Percentiles rank a stretch among this genome's conserved stretches.
phyloP scores from a whole-genome alignment of 192 early-diverging fungal genomes.

The Gigaspora rosea region DNA sequence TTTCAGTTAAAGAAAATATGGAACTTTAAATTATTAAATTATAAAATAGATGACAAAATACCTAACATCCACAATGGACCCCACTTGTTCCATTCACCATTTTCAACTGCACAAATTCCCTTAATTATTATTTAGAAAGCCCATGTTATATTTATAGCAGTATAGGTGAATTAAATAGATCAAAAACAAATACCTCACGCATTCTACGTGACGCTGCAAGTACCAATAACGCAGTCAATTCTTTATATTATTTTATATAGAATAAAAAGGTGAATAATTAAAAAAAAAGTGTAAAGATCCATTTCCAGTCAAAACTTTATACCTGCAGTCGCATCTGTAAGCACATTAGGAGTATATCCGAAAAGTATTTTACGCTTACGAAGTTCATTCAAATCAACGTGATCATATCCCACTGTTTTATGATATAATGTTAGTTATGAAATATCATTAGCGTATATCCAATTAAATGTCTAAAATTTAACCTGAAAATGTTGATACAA shows the following conservation, averaged over 20 bases:
- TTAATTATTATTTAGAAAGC: neutral
- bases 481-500: conserved; percentile 72
- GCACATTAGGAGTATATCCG: conserved; percentile 84
- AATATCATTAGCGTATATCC: neutral
- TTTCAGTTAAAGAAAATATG: neutral
- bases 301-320: neutral
- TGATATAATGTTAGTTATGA: neutral
- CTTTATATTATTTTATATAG: conserved; percentile 42
- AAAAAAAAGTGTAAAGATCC: too few relatives aligned
- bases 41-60: neutral
- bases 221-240: conserved; percentile 69
- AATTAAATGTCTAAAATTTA: neutral
- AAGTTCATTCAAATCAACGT: conserved; percentile 63
- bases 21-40: neutral
- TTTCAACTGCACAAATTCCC: conserved; percentile 36
- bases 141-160: neutral
- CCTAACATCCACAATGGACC: conserved; percentile 60
- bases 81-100: conserved; percentile 61
- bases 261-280: neutral
- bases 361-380: conserved; percentile 57
- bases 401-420: conserved; percentile 74
- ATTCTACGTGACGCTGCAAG: conserved; percentile 72
- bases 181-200: conserved; percentile 49
- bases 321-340: conserved; percentile 83
- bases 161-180: neutral